Percentiles rank a stretch among this genome's conserved stretches.
These are phyloP conservation scores for Aspergillus fischeri DNA, from an alignment of 2,329 filamentous ascomycete genomes.

Conservation along the genomic window DNA sequence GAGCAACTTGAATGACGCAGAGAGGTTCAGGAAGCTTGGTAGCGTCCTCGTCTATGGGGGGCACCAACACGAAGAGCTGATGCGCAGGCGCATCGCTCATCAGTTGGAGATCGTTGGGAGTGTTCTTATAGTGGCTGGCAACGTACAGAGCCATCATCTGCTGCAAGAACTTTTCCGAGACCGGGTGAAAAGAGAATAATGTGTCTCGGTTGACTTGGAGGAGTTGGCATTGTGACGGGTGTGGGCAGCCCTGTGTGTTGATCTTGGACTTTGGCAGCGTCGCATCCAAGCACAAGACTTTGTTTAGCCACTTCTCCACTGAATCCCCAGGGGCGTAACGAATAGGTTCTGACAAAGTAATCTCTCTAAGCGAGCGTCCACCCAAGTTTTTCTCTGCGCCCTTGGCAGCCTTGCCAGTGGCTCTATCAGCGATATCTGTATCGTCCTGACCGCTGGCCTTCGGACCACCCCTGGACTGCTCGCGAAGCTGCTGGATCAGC, in stretches of 20 bases:
- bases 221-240: constrained; percentile 86
- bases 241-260: constrained; percentile 73
- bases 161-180: constrained; percentile 94
- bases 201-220: constrained; percentile 95
- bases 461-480: constrained; percentile 71
- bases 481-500: constrained; percentile 91
- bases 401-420: constrained; percentile 70
- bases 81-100: constrained; percentile 98
- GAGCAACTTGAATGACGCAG: constrained; percentile 87
- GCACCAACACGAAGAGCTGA: constrained; percentile 89
- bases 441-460: constrained; percentile 52
- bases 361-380: constrained; percentile 82
- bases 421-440: constrained; percentile 69
- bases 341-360: constrained; percentile 89
- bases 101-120: constrained; percentile 93
- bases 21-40: constrained; percentile 84
- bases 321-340: constrained; percentile 85
- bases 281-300: constrained; percentile 86
- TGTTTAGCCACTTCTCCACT: constrained; percentile 96
- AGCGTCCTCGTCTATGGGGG: constrained; percentile 72
- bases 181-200: constrained; percentile 94
- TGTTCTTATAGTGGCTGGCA: constrained; percentile 96
- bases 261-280: constrained; percentile 75
- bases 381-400: constrained; percentile 56
- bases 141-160: constrained; percentile 98